Evolutionary conservation across 2,329 filamentous ascomycete genomes (phyloP).

Genomic region (Ophiobolus disseminans): DNA sequence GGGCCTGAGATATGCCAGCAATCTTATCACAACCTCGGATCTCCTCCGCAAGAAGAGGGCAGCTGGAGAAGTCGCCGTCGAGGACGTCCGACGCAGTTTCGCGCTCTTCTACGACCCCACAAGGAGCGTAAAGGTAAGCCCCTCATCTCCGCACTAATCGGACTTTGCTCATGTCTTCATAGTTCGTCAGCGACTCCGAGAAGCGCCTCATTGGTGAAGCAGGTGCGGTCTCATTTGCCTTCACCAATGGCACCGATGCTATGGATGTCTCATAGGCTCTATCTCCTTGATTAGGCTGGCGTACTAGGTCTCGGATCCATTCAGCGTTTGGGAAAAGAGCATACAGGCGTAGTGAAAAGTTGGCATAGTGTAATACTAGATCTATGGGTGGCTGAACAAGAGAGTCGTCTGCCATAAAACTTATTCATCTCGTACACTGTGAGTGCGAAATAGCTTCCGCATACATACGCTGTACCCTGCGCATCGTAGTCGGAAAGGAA

Average conservation of each 20-base stretch:
- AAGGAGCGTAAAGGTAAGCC: conserved; percentile 74
- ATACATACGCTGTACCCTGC: no score
- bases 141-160: background rate
- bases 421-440: no score
- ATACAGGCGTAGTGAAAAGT: conserved; percentile 20
- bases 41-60: conserved; percentile 85
- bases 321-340: conserved; percentile 31
- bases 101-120: conserved; percentile 89
- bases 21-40: conserved; percentile 94
- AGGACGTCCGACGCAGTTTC: conserved; percentile 93
- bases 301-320: conserved; percentile 27
- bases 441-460: no score
- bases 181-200: conserved; percentile 87
- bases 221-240: conserved; percentile 75
- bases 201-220: conserved; percentile 90
- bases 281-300: conserved; percentile 15
- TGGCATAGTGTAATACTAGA: conserved; percentile 22
- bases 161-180: conserved; percentile 22
- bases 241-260: conserved; percentile 64
- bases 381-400: background rate
- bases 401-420: no score
- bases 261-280: conserved; percentile 69
- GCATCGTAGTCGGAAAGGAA: no score
- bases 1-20: conserved; percentile 93
- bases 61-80: conserved; percentile 80